These are phyloP conservation scores for Malassezia cuniculi DNA, from an alignment of 1,284 basidiomycete genomes.

Conservation along the genomic window DNA sequence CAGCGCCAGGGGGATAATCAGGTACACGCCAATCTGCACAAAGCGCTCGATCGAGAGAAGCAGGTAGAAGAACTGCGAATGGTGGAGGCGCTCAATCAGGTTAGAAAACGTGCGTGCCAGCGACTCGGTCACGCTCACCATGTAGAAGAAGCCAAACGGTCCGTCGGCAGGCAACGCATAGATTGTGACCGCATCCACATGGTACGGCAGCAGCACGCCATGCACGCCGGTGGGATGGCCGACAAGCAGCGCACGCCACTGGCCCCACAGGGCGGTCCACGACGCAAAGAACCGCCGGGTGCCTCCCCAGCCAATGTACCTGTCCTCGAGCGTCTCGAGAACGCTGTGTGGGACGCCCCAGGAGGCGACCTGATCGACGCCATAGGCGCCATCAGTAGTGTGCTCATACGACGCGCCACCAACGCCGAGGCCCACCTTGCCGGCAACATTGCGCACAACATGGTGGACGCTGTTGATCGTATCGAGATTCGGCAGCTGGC, in stretches of 20 bases:
- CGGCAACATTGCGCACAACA: constrained; percentile 59
- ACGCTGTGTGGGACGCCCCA: constrained; percentile 1
- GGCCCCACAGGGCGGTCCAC: constrained; percentile 5
- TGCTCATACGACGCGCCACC: constrained; percentile 4
- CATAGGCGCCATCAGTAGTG: background rate
- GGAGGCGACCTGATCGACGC: background rate
- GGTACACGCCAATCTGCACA: constrained; percentile 29
- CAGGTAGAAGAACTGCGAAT: constrained; percentile 44
- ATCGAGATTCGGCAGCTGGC: constrained; percentile 89
- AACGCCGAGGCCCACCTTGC: constrained; percentile 1
- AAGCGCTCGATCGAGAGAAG: constrained; percentile 26
- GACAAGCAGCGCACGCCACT: constrained; percentile 53
- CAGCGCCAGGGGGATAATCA: constrained; percentile 30
- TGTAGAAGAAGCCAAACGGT: constrained; percentile 84
- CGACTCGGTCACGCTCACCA: constrained; percentile 51
- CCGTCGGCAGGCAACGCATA: constrained; percentile 75
- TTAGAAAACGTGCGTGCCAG: constrained; percentile 38
- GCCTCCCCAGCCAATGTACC: constrained; percentile 1
- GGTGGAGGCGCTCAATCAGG: constrained; percentile 40
- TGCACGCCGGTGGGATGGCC: constrained; percentile 23
- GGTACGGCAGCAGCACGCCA: constrained; percentile 53
- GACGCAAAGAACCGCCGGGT: constrained; percentile 3
- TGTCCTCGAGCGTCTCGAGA: constrained; percentile 3
- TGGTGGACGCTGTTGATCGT: constrained; percentile 68
- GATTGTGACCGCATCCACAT: constrained; percentile 83